phyloP scores from a whole-genome alignment of 2,329 filamentous ascomycete species.

The Trematosphaeria pertusa region DNA sequence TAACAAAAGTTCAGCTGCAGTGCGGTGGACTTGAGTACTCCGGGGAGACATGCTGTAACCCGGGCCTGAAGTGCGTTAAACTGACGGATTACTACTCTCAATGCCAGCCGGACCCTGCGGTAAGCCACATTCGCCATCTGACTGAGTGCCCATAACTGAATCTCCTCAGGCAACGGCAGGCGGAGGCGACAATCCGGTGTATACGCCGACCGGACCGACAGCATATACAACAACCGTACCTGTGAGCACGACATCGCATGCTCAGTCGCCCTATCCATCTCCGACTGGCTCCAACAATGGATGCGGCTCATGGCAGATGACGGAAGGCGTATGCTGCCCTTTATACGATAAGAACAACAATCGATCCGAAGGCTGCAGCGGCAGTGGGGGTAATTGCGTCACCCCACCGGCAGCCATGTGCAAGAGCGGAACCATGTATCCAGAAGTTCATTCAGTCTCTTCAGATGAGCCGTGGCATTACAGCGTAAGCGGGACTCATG shows the following conservation, averaged over 20 bases:
- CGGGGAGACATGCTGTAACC: background rate
- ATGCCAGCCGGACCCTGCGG: conserved; percentile 3
- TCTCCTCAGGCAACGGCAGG: background rate
- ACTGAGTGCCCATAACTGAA: background rate
- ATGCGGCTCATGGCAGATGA: conserved; percentile 3
- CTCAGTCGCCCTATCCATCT: conserved; percentile 1
- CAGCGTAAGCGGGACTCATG: conserved; percentile 2
- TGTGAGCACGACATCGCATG: conserved; percentile 2
- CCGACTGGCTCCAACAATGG: background rate
- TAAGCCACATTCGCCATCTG: background rate
- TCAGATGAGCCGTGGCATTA: background rate
- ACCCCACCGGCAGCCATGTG: conserved; percentile 1
- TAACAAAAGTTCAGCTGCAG: background rate
- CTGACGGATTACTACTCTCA: conserved; percentile 4
- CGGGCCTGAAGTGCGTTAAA: background rate
- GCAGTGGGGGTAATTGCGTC: background rate
- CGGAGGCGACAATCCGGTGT: background rate
- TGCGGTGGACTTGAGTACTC: conserved; percentile 2
- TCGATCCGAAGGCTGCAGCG: conserved; percentile 2
- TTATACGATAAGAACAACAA: conserved; percentile 2
- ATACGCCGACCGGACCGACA: background rate
- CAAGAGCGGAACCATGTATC: conserved; percentile 3
- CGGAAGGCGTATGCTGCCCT: conserved; percentile 2
- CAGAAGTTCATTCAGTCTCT: background rate
- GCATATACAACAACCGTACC: conserved; percentile 1